Conservation (phyloP, 164 flowering plant genomes). For the Chloranthus sessilifolius region DNA sequence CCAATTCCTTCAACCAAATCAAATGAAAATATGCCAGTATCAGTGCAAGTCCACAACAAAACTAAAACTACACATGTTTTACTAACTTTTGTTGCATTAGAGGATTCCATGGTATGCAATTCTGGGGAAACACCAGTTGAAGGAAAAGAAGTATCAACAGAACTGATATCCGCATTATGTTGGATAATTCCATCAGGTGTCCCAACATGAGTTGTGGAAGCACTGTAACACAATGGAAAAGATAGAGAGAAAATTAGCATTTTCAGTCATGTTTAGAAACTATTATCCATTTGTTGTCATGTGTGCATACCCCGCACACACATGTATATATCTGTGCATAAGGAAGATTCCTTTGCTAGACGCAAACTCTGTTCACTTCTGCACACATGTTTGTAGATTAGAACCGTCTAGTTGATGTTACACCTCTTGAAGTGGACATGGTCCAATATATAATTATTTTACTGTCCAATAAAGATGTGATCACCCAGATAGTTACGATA, state of each 20-base stretch:
- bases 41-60: background rate
- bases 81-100: conserved; percentile 44
- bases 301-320: too few relatives aligned
- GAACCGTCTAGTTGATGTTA: too few relatives aligned
- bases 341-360: too few relatives aligned
- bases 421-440: too few relatives aligned
- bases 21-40: background rate
- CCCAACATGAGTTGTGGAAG: conserved; percentile 39
- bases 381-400: too few relatives aligned
- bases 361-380: too few relatives aligned
- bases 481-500: too few relatives aligned
- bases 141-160: conserved; percentile 35
- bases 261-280: background rate
- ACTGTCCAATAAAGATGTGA: too few relatives aligned
- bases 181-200: conserved; percentile 38
- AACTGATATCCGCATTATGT: conserved; percentile 37
- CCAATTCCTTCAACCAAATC: conserved; percentile 42
- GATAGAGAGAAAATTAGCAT: background rate
- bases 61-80: background rate
- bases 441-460: too few relatives aligned
- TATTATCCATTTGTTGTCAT: background rate
- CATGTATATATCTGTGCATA: too few relatives aligned
- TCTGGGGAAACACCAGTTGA: conserved; percentile 44
- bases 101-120: conserved; percentile 35
- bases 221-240: conserved; percentile 31